These are phyloP conservation scores for Populus hybrid DNA, from an alignment of 441 rosid species.

Conservation along the genomic window DNA sequence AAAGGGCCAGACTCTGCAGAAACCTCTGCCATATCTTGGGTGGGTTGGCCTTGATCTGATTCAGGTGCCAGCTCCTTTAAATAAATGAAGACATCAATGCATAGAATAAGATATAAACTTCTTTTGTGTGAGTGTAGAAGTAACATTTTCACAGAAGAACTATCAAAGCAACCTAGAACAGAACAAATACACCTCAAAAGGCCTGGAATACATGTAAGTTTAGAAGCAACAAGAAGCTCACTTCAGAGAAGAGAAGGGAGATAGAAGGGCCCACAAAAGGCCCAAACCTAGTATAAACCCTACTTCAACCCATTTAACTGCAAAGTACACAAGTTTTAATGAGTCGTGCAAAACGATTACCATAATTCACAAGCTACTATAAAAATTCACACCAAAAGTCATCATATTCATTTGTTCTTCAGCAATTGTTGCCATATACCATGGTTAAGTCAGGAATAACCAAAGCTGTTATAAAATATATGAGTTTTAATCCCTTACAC, in stretches of 20 bases:
- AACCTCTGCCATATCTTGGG: slow-evolving; percentile 58
- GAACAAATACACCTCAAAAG: not conserved
- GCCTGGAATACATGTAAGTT: not conserved
- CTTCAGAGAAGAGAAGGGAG: not conserved
- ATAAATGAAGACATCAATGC: slow-evolving; percentile 14
- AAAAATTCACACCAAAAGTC: not conserved
- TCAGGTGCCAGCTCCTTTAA: slow-evolving; percentile 70
- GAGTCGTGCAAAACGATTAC: not conserved
- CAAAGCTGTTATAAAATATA: not conserved
- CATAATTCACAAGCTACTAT: not conserved
- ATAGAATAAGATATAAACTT: not conserved
- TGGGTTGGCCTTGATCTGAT: slow-evolving; percentile 50
- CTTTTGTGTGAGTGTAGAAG: not conserved
- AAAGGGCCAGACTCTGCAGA: slow-evolving; percentile 52
- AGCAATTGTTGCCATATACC: not conserved
- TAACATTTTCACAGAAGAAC: not conserved
- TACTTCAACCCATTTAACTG: not conserved
- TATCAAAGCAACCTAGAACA: too few relatives aligned
- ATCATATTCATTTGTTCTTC: not conserved
- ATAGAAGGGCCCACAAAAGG: not conserved
- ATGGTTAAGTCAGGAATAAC: not conserved
- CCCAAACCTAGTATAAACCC: not conserved
- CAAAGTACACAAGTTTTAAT: not conserved
- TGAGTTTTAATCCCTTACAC: slow-evolving; percentile 53
- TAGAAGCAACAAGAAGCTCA: not conserved